Evolutionary conservation across 2,329 filamentous ascomycete species (phyloP), one percentile per base, ranked within the genome.

Genomic region (Hypoxylon sp.): DNA sequence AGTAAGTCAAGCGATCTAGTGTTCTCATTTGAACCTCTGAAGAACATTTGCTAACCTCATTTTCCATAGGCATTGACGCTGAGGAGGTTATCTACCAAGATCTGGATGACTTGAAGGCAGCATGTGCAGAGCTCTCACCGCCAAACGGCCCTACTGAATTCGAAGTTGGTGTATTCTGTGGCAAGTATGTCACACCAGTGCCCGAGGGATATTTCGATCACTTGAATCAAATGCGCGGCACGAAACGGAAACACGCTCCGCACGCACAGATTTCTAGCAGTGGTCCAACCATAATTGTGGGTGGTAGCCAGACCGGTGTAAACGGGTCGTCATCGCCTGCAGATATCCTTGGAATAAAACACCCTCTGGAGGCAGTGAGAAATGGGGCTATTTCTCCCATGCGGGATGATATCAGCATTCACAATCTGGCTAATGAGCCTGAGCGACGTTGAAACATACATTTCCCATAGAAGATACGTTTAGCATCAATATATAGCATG

Each of bases 81-180:
- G 91, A 94, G 70, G 89, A 87, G 55, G 89, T 98, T 49, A 90
- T 94, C 66, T 94, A 90, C 77, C 91, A 94, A 75, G 88, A 86
- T 14, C 86, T 98, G 1, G 86, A 89, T 1, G 94, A 97, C 74
- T 84, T 98, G n/a, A 90, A 91, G 76, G 88, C 86, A 30, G 89
- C 94, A 0, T 98, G 94, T 76, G 86, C 89, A 1, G 90, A 93
- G 72, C 86, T 93, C 3, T 90, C 89, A 67, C 86, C 89, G 55
- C 82, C 86, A 60, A 80, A 86, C 67, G 81, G 83, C 34, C 78
- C 87, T 73, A 84, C 84, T 7, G 84, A 90, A 60, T 98, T 98
- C 72, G 95, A 98, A 77, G 90, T 97, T 2, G 94, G 95, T 59
- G 94, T 98, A 7, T 98, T 98, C 82, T 93, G 90, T 76, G 95